Evolutionary conservation across 257 asterid species (phyloP), one percentile per base, ranked within the genome.

Genomic region (Solanum ossicruentum): DNA sequence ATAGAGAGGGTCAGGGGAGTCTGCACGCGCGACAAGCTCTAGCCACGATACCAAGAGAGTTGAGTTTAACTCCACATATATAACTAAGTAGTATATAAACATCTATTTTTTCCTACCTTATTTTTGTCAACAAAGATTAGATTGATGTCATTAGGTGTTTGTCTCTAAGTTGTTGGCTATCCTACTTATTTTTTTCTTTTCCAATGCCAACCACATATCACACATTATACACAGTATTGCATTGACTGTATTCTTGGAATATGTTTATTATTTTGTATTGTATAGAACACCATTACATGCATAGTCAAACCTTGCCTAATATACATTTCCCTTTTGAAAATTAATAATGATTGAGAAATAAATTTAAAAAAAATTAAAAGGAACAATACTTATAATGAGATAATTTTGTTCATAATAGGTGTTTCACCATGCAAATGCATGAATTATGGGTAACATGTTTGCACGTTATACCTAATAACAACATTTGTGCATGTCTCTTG

Each of bases 151-250:
- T 11, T 18, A 8, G 28, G 20, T 56, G 23, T 85, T 57, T 47
- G 82, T n/a, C 88, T 82, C 69, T 36, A 71, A 81, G 66, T 85
- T 78, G 83, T 52, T 78, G 83, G 83, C 65, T 78, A 20, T 10
- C 65, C 82, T 78, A 2, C 65, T 78, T 17, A 16, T 28, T 9
- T 20, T 20, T 77, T 77, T 52, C 6, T 78, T 78, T 52, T 6
- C 65, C 47, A 78, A 4, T 26, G 61, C 66, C 66, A 78, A 78
- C 49, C 28, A 26, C 83, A 52, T 43, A 43, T 52, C 65, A 78
- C 41, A 17, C 45, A 51, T 28, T 78, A 26, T 52, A 52, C 65
- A 26, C 65, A 52, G 63, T 78, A 18, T 55, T 16, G 43, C 45
- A 49, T 75, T 75, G 43, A 49, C 60, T 4, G 23, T 49, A 73